Base-by-base conservation (phyloP, 495 filamentous ascomycete species). In the Trichodelitschia bisporula region DNA sequence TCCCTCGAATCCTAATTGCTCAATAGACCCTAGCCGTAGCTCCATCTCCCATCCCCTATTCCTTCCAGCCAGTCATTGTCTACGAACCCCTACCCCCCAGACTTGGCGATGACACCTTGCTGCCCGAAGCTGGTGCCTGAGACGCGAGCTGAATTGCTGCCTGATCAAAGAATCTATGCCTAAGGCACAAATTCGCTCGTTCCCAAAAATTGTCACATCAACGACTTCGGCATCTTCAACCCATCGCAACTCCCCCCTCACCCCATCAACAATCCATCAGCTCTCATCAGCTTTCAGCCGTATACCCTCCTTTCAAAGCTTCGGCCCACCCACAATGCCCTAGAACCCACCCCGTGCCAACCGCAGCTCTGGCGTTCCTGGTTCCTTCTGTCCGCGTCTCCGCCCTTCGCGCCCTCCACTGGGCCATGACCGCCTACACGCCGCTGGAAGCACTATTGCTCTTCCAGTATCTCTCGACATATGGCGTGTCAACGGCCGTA, bases 391-490 rank as follows among this genome's bases (percentile, higher is more conserved):
- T 12, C 21, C 8, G 8, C 21, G 24, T 6, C 25, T 12, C 13
- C 12, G 19, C 16, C 33, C 24, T 13, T 2, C 9, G n/a, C 6
- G 2, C 25, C 15, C 6, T 15, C 14, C 11, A 45, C 42, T 44
- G 54, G 53, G 60, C 58, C 50, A 48, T 66, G 47, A 60, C 61
- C 39, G 51, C 62, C 38, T 83, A 82, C 52, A 84, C 80, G 36
- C 72, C 73, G 31, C 73, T 92, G 55, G 84, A 93, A 60, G 69
- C 66, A 19, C 62, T 93, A 13, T 63, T 93, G 33, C 66, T 97
- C 37, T 86, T 92, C 53, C 80, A 89, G 50, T 71, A 73, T 6
- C 65, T 97, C 28, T 62, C 64, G 28, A 49, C 61, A 23, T 60
- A 69, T 46, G 74, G 76, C 42, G 53, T 64, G 34, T 59, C 69